phyloP scores from a whole-genome alignment of 331 rosid species.

The Acacia pycnantha region DNA sequence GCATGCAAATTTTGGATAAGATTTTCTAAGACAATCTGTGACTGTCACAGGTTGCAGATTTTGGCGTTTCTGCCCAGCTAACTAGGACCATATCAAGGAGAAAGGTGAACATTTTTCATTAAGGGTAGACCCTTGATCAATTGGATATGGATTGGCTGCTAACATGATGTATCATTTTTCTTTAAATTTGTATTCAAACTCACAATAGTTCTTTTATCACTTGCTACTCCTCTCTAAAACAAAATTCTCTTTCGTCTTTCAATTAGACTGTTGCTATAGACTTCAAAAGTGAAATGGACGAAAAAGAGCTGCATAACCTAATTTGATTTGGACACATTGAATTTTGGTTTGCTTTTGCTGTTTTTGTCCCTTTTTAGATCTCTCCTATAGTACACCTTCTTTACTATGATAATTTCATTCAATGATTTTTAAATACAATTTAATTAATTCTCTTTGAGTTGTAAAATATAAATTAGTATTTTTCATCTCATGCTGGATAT shows the following conservation, averaged over 20 bases:
- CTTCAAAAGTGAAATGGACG: neutral
- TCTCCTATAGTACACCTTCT: neutral
- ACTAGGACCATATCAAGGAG: constrained; percentile 95
- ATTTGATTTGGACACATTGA: neutral
- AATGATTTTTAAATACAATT: neutral
- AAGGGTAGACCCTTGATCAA: constrained; percentile 16
- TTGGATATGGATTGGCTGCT: constrained; percentile 10
- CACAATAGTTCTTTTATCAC: neutral
- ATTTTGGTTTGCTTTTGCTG: neutral
- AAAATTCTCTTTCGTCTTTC: neutral
- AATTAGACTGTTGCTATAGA: neutral
- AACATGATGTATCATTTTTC: neutral
- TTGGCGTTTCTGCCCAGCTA: constrained; percentile 93
- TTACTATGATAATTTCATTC: neutral
- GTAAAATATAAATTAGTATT: neutral
- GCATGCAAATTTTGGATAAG: neutral
- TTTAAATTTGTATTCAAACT: neutral
- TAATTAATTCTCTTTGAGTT: neutral
- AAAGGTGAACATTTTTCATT: constrained; percentile 50
- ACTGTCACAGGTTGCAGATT: constrained; percentile 81
- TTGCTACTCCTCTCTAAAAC: neutral
- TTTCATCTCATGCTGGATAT: constrained; percentile 22
- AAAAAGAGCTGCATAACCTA: neutral
- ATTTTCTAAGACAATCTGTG: constrained; percentile 25
- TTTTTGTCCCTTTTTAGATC: neutral